A percentile compares a stretch with the other conserved stretches of the same genome.
Evolutionary conservation across 768 basidiomycete genomes (phyloP).

Genomic region (Hypholoma sublateritium): DNA sequence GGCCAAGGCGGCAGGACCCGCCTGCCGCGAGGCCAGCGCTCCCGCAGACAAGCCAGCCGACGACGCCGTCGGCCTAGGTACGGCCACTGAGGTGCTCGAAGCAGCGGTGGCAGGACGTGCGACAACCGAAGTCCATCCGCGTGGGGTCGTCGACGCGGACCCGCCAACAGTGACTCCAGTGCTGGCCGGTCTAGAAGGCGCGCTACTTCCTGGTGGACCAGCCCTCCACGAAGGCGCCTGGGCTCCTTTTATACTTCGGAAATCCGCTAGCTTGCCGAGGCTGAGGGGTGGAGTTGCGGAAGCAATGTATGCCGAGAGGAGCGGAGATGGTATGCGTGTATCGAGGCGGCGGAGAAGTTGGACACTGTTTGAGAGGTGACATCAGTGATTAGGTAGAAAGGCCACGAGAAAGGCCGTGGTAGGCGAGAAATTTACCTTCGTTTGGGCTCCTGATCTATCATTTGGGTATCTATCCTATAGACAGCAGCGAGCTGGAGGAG

Average conservation of each 20-base stretch:
- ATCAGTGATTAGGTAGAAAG: not conserved
- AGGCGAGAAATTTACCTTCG: constrained; percentile 44
- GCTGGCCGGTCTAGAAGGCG: constrained; percentile 8
- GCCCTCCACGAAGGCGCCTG: constrained; percentile 22
- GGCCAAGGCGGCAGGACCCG: constrained; percentile 7
- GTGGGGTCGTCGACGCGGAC: constrained; percentile 10
- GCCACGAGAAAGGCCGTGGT: not conserved
- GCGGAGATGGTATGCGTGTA: constrained; percentile 71
- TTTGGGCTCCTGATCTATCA: constrained; percentile 91
- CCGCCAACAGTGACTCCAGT: not conserved
- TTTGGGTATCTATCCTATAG: constrained; percentile 82
- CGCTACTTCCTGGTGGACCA: not conserved
- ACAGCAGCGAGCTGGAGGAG: constrained; percentile 60
- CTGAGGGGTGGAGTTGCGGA: constrained; percentile 31
- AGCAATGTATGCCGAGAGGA: constrained; percentile 53
- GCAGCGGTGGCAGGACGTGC: constrained; percentile 11
- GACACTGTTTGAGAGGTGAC: constrained; percentile 44
- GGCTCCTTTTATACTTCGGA: constrained; percentile 30
- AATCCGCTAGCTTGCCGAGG: constrained; percentile 62
- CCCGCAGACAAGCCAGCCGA: constrained; percentile 1
- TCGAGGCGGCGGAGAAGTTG: constrained; percentile 82
- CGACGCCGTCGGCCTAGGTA: constrained; percentile 4
- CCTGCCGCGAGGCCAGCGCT: not conserved
- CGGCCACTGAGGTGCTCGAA: constrained; percentile 1
- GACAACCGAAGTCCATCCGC: constrained; percentile 26